Conservation (phyloP, 441 rosid genomes). For the Dalechampia spathulata region DNA sequence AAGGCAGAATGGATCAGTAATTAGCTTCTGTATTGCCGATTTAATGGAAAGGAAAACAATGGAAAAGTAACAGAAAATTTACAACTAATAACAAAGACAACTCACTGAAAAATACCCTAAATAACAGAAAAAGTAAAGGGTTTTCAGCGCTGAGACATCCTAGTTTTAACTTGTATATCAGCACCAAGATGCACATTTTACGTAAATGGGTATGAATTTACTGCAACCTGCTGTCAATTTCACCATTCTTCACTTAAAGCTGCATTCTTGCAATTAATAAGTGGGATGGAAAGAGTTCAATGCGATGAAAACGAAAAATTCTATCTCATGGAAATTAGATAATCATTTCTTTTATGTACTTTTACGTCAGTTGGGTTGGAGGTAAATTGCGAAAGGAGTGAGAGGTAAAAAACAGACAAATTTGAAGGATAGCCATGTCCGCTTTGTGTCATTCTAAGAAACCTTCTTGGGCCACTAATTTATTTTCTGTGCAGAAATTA, state of each 20-base stretch:
- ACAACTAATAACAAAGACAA: background rate
- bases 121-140: background rate
- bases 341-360: constrained; percentile 7
- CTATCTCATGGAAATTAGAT: background rate
- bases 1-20: constrained; percentile 5
- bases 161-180: background rate
- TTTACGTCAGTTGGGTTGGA: background rate
- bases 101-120: background rate
- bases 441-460: constrained; percentile 3
- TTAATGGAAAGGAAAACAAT: background rate
- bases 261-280: background rate
- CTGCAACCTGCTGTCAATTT: background rate
- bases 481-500: background rate
- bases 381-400: background rate
- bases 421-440: background rate
- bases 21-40: constrained; percentile 3
- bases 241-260: too few relatives aligned
- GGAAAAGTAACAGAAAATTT: background rate
- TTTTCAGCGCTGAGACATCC: background rate
- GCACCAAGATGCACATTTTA: background rate
- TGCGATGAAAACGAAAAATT: background rate
- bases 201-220: background rate
- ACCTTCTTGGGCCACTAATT: constrained; percentile 4
- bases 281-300: background rate
- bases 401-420: background rate